Conservation (phyloP, 441 rosid species). For the Biscutella laevigata region DNA sequence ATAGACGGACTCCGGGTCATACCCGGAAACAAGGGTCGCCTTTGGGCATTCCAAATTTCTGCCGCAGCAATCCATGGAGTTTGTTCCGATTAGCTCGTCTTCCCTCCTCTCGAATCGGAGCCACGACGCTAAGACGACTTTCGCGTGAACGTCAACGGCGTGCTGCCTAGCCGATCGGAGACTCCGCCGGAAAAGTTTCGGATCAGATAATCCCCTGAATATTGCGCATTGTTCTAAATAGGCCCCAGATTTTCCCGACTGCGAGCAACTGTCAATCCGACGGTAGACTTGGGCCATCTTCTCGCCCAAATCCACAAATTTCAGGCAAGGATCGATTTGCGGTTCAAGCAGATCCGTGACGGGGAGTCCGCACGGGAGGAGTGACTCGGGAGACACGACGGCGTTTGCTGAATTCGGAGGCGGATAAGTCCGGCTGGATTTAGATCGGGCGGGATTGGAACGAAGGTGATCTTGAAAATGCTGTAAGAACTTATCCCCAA, state of each 20-base stretch:
- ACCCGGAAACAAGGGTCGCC: constrained; percentile 63
- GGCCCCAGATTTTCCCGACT: constrained; percentile 45
- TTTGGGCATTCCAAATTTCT: constrained; percentile 76
- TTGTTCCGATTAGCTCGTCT: constrained; percentile 66
- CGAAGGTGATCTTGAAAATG: constrained; percentile 67
- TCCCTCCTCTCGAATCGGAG: constrained; percentile 87
- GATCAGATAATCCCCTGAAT: constrained; percentile 58
- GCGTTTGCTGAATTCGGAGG: constrained; percentile 24
- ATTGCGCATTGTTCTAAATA: constrained; percentile 67
- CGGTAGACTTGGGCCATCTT: constrained; percentile 56
- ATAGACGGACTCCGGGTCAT: constrained; percentile 53
- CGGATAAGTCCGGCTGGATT: constrained; percentile 33
- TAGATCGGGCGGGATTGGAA: constrained; percentile 43
- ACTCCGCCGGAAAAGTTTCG: constrained; percentile 68
- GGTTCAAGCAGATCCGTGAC: constrained; percentile 67
- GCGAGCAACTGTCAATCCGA: constrained; percentile 42
- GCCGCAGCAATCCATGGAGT: constrained; percentile 78
- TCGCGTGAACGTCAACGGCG: constrained; percentile 61
- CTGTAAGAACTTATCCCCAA: constrained; percentile 56
- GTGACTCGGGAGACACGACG: constrained; percentile 28
- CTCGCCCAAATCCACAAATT: constrained; percentile 53
- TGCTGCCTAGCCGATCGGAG: constrained; percentile 66
- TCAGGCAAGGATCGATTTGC: constrained; percentile 57
- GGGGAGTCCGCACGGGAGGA: constrained; percentile 73
- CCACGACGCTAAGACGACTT: constrained; percentile 78